Conservation (phyloP, 371 early-diverging fungal species). For the Entomophthora muscae region DNA sequence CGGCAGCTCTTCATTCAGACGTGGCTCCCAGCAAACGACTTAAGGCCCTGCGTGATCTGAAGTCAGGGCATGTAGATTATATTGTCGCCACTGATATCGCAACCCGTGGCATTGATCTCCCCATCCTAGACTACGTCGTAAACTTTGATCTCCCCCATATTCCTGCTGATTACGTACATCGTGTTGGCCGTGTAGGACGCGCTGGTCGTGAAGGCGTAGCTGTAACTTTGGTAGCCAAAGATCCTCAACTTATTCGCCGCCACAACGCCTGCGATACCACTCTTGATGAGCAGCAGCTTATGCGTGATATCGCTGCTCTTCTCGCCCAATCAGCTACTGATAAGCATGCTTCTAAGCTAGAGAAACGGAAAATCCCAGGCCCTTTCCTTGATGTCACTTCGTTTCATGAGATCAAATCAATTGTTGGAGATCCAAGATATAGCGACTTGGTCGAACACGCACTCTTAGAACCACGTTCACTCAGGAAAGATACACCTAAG, state of each 20-base stretch:
- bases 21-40: neutral
- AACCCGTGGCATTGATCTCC: constrained; percentile 6
- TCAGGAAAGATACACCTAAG: too few species aligned
- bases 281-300: neutral
- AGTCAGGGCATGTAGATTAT: neutral
- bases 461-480: neutral
- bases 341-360: neutral
- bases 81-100: constrained; percentile 4
- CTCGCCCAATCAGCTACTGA: neutral
- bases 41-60: neutral
- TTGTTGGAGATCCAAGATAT: neutral
- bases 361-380: constrained; percentile 8
- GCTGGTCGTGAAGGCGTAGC: neutral
- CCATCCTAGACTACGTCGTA: neutral
- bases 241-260: neutral
- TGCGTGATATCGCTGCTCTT: neutral
- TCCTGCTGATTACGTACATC: neutral
- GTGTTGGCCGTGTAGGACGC: neutral
- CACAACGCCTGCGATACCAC: neutral
- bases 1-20: neutral
- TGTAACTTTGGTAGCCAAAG: neutral
- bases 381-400: constrained; percentile 5
- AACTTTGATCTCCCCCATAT: constrained; percentile 1
- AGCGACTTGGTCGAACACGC: neutral
- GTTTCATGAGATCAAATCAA: neutral